A percentile compares a stretch with the other conserved stretches of the same genome.
phyloP scores from a whole-genome alignment of 441 rosid genomes.

The Erysimum cheiri region DNA sequence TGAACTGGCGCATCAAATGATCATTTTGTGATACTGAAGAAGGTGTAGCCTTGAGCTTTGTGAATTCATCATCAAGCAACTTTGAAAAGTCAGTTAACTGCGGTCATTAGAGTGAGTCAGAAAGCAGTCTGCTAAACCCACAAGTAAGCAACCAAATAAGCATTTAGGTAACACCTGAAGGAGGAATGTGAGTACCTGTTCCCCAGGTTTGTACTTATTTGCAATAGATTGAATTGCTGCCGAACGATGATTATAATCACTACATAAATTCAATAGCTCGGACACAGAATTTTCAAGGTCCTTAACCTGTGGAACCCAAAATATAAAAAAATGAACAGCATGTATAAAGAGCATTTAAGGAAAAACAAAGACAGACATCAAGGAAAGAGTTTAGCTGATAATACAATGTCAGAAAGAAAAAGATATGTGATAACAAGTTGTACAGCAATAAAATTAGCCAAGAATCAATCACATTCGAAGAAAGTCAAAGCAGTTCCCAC shows the following conservation, averaged over 20 bases:
- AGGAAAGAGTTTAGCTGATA: constrained; percentile 8
- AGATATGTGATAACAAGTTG: background rate
- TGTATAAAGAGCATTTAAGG: constrained; percentile 2
- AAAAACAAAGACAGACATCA: constrained; percentile 11
- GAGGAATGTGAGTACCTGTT: constrained; percentile 53
- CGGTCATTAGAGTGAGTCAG: constrained; percentile 36
- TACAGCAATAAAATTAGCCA: constrained; percentile 3
- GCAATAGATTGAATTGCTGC: constrained; percentile 70
- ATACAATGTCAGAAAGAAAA: constrained; percentile 4
- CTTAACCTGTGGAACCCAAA: constrained; percentile 60
- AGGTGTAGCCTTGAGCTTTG: constrained; percentile 53
- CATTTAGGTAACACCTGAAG: constrained; percentile 16
- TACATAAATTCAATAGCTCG: constrained; percentile 61
- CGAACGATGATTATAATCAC: constrained; percentile 56
- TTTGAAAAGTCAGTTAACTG: constrained; percentile 82
- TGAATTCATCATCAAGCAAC: constrained; percentile 66
- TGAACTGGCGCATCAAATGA: constrained; percentile 69
- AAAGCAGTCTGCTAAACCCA: constrained; percentile 27
- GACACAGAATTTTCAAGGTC: constrained; percentile 70
- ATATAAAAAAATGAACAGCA: constrained; percentile 5
- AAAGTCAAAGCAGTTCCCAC: constrained; percentile 1
- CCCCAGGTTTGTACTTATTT: constrained; percentile 60
- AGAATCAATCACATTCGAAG: constrained; percentile 7
- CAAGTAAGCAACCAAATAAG: background rate
- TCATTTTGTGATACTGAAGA: constrained; percentile 54